Evolutionary conservation across 2,329 filamentous ascomycete species (phyloP).

Genomic region (Acephala macrosclerotiorum): DNA sequence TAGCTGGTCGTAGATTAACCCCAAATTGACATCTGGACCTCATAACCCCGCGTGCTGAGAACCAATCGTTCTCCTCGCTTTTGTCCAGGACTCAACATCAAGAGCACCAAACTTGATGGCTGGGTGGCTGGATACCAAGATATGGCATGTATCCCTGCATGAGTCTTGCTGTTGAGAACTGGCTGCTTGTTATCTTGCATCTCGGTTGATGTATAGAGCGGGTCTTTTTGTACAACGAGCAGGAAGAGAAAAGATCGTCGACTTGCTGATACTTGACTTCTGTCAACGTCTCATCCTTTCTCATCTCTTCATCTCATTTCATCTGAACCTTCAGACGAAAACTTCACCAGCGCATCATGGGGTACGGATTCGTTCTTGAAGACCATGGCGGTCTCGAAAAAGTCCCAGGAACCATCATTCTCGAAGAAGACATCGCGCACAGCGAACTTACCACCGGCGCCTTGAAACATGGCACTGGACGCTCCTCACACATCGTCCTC

Average conservation of each 20-base stretch:
- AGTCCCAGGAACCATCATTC: conserved; percentile 33
- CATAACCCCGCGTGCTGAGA: background rate
- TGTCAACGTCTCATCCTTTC: background rate
- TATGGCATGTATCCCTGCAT: background rate
- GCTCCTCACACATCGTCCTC: conserved; percentile 30
- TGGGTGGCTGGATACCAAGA: background rate
- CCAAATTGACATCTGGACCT: background rate
- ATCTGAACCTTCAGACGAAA: background rate
- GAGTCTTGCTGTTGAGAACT: background rate
- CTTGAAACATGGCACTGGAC: conserved; percentile 35
- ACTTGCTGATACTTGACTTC: conserved; percentile 2
- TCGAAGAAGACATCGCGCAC: conserved; percentile 32
- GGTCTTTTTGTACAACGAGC: background rate
- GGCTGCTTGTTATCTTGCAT: background rate
- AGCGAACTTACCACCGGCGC: conserved; percentile 27
- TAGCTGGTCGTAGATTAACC: background rate
- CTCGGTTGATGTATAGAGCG: conserved; percentile 1
- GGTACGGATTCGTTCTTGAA: conserved; percentile 28
- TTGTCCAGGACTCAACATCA: background rate
- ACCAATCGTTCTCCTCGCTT: background rate
- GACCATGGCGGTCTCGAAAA: conserved; percentile 23
- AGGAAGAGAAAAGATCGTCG: background rate
- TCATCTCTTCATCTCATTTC: background rate
- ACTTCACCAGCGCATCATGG: conserved; percentile 18
- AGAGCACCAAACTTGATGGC: background rate